Evolutionary conservation across 495 filamentous ascomycete genomes (phyloP).

Genomic region (Penicillium desertorum): DNA sequence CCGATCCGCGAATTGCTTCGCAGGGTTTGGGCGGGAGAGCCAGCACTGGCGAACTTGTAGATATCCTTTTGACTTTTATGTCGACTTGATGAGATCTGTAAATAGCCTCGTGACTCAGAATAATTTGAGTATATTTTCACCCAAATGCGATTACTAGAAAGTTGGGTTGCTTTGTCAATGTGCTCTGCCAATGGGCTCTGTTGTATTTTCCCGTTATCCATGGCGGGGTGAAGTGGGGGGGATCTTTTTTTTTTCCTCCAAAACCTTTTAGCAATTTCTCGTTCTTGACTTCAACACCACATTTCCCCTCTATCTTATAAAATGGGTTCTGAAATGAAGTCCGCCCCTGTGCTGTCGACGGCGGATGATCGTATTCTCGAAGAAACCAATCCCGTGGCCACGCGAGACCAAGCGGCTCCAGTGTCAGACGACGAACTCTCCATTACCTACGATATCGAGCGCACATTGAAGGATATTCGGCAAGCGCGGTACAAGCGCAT

Average conservation of each 20-base stretch:
- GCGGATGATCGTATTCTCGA: slow-evolving; percentile 80
- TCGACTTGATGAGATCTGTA: neutral
- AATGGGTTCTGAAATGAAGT: slow-evolving; percentile 41
- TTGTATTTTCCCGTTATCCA: slow-evolving; percentile 34
- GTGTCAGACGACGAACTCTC: slow-evolving; percentile 69
- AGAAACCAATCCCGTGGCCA: slow-evolving; percentile 35
- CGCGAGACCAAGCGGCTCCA: slow-evolving; percentile 27
- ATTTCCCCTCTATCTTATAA: slow-evolving; percentile 17
- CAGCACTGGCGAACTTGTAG: slow-evolving; percentile 58
- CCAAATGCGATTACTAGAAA: neutral
- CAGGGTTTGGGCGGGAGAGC: slow-evolving; percentile 67
- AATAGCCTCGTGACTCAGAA: neutral
- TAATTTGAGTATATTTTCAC: neutral
- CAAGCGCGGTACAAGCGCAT: slow-evolving; percentile 70
- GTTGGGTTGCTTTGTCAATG: neutral
- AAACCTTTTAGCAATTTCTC: slow-evolving; percentile 12
- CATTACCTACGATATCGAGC: slow-evolving; percentile 81
- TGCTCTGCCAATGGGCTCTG: slow-evolving; percentile 24
- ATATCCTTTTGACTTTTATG: slow-evolving; percentile 1
- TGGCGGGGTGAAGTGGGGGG: slow-evolving; percentile 44
- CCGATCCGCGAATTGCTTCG: slow-evolving; percentile 63
- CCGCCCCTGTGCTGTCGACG: slow-evolving; percentile 81
- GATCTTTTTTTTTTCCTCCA: slow-evolving; percentile 26
- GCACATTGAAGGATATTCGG: slow-evolving; percentile 73
- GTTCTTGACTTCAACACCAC: neutral